Evolutionary conservation across 75 land plant species (phyloP).

Genomic region (Pinus taeda): DNA sequence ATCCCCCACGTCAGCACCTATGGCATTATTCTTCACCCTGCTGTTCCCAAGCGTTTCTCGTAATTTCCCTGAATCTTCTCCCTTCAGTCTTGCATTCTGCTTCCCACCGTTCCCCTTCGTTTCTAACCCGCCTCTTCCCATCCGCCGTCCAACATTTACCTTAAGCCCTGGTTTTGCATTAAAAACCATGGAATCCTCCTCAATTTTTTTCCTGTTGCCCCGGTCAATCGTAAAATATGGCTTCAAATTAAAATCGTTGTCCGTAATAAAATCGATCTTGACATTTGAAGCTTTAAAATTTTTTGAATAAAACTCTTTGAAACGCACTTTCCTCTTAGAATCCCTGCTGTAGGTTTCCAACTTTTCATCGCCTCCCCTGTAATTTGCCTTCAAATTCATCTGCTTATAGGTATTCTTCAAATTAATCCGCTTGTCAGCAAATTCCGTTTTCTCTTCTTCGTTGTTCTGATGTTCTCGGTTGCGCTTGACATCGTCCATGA

Average conservation of each 20-base stretch:
- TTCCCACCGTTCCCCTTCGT: background rate
- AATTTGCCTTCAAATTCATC: background rate
- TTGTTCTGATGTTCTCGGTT: background rate
- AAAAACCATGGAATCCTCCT: slow-evolving; percentile 1
- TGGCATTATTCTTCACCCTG: background rate
- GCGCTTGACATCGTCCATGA: background rate
- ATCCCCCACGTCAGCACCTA: background rate
- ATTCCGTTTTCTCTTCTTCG: background rate
- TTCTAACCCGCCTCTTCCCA: background rate
- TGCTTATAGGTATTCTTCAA: background rate
- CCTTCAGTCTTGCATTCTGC: background rate
- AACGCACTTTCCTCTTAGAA: background rate
- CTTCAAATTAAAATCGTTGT: background rate
- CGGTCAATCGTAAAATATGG: background rate
- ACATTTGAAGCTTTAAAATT: background rate
- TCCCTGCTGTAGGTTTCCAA: background rate
- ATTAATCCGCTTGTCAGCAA: background rate
- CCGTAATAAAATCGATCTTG: background rate
- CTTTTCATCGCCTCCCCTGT: background rate
- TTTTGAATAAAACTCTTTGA: background rate
- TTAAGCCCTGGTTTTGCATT: slow-evolving; percentile 4
- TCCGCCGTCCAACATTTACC: background rate
- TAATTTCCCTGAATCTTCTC: background rate
- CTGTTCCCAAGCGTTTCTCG: background rate
- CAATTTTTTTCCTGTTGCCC: background rate